Conservation (phyloP, 192 early-diverging fungal species). For the Oehlia diaphana region DNA sequence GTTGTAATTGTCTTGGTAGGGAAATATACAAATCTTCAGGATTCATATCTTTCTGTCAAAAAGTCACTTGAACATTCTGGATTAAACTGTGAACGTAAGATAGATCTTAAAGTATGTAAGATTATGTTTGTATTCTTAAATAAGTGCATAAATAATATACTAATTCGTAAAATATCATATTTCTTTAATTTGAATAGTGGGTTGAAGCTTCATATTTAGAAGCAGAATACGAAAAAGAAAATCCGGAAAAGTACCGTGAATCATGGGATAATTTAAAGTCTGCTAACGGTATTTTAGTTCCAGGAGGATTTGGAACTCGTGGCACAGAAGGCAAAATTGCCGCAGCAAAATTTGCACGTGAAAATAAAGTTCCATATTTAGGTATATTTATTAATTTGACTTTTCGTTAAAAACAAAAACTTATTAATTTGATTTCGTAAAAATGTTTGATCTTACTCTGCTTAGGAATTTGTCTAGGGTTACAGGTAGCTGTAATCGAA, state of each 20-base stretch:
- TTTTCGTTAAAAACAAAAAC: too few relatives aligned
- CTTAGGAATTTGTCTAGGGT: constrained; percentile 84
- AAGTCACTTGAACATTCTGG: constrained; percentile 95
- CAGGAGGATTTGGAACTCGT: constrained; percentile 96
- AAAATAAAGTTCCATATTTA: constrained; percentile 95
- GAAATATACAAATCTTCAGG: constrained; percentile 96
- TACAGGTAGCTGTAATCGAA: constrained; percentile 97
- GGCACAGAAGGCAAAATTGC: constrained; percentile 96
- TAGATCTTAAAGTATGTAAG: constrained; percentile 55
- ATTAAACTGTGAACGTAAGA: constrained; percentile 81
- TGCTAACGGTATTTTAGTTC: constrained; percentile 92
- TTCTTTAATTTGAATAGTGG: constrained; percentile 59
- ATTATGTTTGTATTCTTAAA: not conserved
- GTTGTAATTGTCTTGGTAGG: constrained; percentile 92
- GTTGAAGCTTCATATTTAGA: constrained; percentile 95
- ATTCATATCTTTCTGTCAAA: constrained; percentile 96
- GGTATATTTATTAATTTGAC: constrained; percentile 41
- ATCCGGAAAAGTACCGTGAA: constrained; percentile 94
- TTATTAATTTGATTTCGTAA: not conserved
- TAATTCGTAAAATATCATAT: not conserved
- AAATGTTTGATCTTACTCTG: not conserved
- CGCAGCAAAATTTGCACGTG: constrained; percentile 96
- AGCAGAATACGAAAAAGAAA: constrained; percentile 61
- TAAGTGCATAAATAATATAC: not conserved
- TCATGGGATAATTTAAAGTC: constrained; percentile 89